Percentiles rank a stretch among this genome's conserved stretches.
Conservation (phyloP, 2,329 filamentous ascomycete species). For the Apiospora rasikravindrae region DNA sequence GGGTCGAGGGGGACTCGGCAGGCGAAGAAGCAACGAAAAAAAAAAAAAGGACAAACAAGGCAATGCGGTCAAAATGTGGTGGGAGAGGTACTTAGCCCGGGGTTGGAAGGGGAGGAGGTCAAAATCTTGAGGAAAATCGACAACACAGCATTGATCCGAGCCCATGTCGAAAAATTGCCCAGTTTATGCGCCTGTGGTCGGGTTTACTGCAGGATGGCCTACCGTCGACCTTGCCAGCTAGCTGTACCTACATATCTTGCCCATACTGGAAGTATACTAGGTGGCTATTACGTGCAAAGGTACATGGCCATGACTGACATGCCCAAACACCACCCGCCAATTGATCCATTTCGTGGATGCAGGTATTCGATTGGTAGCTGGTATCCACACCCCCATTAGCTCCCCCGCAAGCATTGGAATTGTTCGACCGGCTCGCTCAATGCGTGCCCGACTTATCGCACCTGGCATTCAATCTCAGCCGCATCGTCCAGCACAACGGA, state of each 20-base stretch:
- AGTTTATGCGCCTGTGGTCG: conserved; percentile 18
- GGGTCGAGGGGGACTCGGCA: background rate
- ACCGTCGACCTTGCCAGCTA: background rate
- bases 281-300: conserved; percentile 2
- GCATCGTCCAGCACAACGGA: background rate
- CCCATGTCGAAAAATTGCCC: conserved; percentile 18
- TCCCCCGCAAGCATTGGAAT: conserved; percentile 8
- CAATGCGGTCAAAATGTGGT: background rate
- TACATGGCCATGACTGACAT: background rate
- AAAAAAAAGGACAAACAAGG: background rate
- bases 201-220: conserved; percentile 6
- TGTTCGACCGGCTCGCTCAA: background rate
- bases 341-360: background rate
- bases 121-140: conserved; percentile 12
- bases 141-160: conserved; percentile 14
- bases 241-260: conserved; percentile 8
- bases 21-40: background rate
- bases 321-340: background rate
- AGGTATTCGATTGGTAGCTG: conserved; percentile 6
- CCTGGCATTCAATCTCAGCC: background rate
- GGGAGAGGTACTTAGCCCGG: background rate
- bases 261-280: conserved; percentile 12
- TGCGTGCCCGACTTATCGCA: conserved; percentile 11
- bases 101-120: background rate
- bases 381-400: conserved; percentile 3